Evolutionary conservation across 306 rosid species (phyloP), one percentile per base, ranked within the genome.

Genomic region (Cicer judaicum): DNA sequence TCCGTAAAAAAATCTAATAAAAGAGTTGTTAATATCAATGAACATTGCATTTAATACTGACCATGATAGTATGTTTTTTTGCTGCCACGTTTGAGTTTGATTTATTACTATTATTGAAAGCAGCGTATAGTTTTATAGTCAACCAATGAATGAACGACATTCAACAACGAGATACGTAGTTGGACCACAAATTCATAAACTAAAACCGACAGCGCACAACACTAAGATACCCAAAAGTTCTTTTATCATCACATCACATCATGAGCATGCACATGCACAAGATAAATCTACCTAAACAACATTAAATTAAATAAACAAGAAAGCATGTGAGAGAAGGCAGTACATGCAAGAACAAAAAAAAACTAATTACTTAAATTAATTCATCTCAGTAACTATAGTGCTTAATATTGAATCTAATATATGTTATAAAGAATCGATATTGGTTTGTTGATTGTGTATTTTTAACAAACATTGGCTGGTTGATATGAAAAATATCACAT

Each of bases 121-220:
- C 49, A 14, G 72, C 1, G 74, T 19, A 24, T 24, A 24, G 38
- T 19, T n/a, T 48, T 24, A 15, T 29, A 8, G 4, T 53, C 7
- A 78, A 39, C 57, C 21, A 56, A 18, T 43, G 16, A 19, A 14
- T 56, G 55, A 72, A 16, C 5, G 19, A 64, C 18, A 54, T 76
- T 15, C 19, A 12, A 56, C n/a, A 73, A 72, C 3, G 43, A 65
- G 63, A 55, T 13, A 38, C 42, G 29, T 4, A 54, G 12, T 24
- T 72, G 80, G 84, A 80, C 84, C 84, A 80, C 76, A 57, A 55
- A 43, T 21, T 57, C 56, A 74, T 12, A 11, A 44, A 62, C 53
- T 66, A 66, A 47, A 57, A 74, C 52, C 13, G 79, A 80, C 65
- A 73, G 21, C 12, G 1, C 41, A 18, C 14, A 38, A 38, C 14